Conservation (phyloP, 257 asterid genomes). For the Anisodus tanguticus region DNA sequence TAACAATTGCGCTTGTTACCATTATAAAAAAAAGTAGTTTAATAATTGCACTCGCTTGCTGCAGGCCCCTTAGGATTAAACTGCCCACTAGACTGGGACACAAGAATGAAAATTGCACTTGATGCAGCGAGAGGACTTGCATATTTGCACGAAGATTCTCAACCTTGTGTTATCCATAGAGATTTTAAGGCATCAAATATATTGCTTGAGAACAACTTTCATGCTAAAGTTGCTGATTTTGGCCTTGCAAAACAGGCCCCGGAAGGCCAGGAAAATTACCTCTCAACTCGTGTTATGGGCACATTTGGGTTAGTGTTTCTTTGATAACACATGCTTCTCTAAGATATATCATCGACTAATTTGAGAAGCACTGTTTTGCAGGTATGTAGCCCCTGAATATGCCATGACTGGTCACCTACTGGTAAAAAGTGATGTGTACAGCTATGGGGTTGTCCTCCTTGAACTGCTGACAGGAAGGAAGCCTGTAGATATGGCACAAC, state of each 20-base stretch:
- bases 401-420: constrained; percentile 98
- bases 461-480: constrained; percentile 91
- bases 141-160: constrained; percentile 97
- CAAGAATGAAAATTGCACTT: constrained; percentile 95
- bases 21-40: neutral
- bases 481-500: constrained; percentile 98
- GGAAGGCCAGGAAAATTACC: constrained; percentile 86
- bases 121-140: constrained; percentile 99
- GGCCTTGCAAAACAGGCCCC: constrained; percentile 98
- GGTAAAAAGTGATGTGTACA: constrained; percentile 97
- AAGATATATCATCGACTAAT: constrained; percentile 2
- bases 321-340: constrained; percentile 15
- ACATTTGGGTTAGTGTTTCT: constrained; percentile 83
- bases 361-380: constrained; percentile 41
- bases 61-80: constrained; percentile 91
- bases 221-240: constrained; percentile 97
- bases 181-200: constrained; percentile 97
- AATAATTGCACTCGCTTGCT: constrained; percentile 34
- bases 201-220: constrained; percentile 86
- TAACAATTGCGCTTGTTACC: constrained; percentile 22
- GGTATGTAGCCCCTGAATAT: constrained; percentile 97
- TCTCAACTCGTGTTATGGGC: constrained; percentile 99
- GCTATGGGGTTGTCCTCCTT: constrained; percentile 96
- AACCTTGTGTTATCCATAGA: constrained; percentile 96
- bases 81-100: constrained; percentile 96